Evolutionary conservation across 352 stramenopile species (phyloP), one percentile per base, ranked within the genome.

Genomic region (Globisporangium polare): DNA sequence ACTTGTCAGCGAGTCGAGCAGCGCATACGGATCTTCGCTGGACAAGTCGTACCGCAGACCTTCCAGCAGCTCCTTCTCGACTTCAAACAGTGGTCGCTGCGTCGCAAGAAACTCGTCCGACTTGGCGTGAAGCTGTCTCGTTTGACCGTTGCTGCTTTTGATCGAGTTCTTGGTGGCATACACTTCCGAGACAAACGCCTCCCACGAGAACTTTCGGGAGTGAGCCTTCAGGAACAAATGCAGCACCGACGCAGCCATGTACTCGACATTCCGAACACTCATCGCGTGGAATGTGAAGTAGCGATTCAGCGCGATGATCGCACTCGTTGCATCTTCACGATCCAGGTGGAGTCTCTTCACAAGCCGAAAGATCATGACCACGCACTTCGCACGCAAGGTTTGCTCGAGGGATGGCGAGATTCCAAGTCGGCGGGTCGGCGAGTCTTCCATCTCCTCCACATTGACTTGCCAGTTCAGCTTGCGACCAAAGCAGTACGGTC

Each of bases 161-260:
- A 50, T 41, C 4, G 65, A 42, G 31, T 82, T 77, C 57, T 86
- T 88, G 3, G 74, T 78, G 9, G 72, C 81, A 53, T 93, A 91
- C 3, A 90, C 83, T 65, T 90, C 76, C 13, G 73, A 79, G 2
- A 93, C 75, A 72, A 92, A 94, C 0, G 75, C 72, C 1, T 65
- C 58, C 79, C 80, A 94, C 9, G 66, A 60, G 20, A 88, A 72
- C 57, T 79, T 78, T 15, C 82, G 75, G 7, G 74, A 75, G 51
- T 90, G 78, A 0, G 83, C 84, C 45, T 92, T 94, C 4, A 95
- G 62, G 39, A 89, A 88, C 45, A 95, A 63, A 55, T 92, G 72
- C 5, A 95, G 58, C 73, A 90, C 87, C 35, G 77, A 75, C 2
- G 82, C 82, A 35, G 79, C 84, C 46, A 88, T 72, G 17, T 83